Base-by-base conservation (phyloP, 768 basidiomycete genomes). In the Tephrocybe sp. region DNA sequence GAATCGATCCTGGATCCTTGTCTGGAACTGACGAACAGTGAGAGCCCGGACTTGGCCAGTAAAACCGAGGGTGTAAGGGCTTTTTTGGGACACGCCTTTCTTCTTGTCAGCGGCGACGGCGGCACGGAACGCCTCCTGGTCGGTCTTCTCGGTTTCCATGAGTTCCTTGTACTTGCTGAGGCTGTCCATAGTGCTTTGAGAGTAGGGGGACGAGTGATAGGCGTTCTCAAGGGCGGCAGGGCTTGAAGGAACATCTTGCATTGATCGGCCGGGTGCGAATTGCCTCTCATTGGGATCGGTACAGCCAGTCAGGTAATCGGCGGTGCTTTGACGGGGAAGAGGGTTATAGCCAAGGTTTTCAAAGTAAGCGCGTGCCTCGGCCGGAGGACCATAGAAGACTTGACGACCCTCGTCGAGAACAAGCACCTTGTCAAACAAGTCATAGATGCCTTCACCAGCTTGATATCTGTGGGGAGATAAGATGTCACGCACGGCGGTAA, bases 201-300 rank as follows among this genome's bases (percentile, higher is more conserved):
- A 71, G 50, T 75, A 73, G 0, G 71, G 59, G 1, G 87, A 89
- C 2, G 60, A 52, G 21, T 62, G 66, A 68, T 78, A 94, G 0
- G 84, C 83, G 13, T 67, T 66, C 60, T 88, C 91, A 19, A 95
- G 78, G 26, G 73, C 78, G 40, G 79, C 73, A 0, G 92, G 84
- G 0, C 87, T 78, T 5, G 80, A 80, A 1, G 89, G 90, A 0
- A 84, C 84, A 53, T 84, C 76, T 1, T 55, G 53, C 11, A 71
- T 74, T 9, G 83, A 80, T 19, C 75, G 78, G 5, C 85, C 89
- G 2, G 78, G 69, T 0, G 83, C 79, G 57, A 88, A 86, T 62
- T 84, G 86, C 21, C 92, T 87, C 69, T 96, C 92, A 58, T 92
- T 90, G 0, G 84, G 79, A 60, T 91, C 89, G 2, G 93, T 88